Evolutionary conservation across 495 filamentous ascomycete genomes (phyloP).

Genomic region (Geoglossum glabrum): DNA sequence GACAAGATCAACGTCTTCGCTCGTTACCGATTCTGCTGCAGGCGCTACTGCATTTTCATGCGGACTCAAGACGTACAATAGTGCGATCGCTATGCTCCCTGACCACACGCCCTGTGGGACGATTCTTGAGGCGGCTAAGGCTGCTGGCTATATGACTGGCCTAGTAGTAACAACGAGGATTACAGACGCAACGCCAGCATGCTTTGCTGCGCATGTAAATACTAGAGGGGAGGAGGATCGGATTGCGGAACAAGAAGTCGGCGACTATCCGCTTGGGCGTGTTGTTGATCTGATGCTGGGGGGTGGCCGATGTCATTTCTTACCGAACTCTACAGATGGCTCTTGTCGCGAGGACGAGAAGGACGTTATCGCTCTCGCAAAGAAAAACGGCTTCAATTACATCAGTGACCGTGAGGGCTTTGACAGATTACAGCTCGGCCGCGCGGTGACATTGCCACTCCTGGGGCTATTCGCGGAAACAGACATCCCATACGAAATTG

Average conservation of each 20-base stretch:
- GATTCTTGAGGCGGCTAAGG: constrained; percentile 83
- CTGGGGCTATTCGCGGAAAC: constrained; percentile 66
- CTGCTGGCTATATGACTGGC: constrained; percentile 78
- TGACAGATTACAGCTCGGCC: constrained; percentile 51
- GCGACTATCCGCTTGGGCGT: constrained; percentile 65
- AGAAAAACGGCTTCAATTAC: constrained; percentile 63
- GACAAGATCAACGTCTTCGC: constrained; percentile 57
- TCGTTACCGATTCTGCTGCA: constrained; percentile 88
- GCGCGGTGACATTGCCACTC: constrained; percentile 54
- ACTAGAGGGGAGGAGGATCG: constrained; percentile 60
- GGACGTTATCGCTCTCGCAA: constrained; percentile 45
- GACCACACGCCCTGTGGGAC: constrained; percentile 77
- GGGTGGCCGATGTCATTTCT: constrained; percentile 82
- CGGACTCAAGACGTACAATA: constrained; percentile 82
- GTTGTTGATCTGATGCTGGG: constrained; percentile 83
- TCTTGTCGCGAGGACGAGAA: constrained; percentile 61
- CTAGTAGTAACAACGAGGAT: constrained; percentile 88
- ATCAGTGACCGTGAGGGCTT: constrained; percentile 53
- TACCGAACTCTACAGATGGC: constrained; percentile 53
- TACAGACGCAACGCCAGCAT: constrained; percentile 94
- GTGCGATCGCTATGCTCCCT: constrained; percentile 76
- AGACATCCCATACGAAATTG: constrained; percentile 85
- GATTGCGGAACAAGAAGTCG: constrained; percentile 81
- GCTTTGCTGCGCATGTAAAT: constrained; percentile 80
- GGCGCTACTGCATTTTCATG: constrained; percentile 94